phyloP scores from a whole-genome alignment of 1,284 basidiomycete genomes.

The Ganoderma boninense region DNA sequence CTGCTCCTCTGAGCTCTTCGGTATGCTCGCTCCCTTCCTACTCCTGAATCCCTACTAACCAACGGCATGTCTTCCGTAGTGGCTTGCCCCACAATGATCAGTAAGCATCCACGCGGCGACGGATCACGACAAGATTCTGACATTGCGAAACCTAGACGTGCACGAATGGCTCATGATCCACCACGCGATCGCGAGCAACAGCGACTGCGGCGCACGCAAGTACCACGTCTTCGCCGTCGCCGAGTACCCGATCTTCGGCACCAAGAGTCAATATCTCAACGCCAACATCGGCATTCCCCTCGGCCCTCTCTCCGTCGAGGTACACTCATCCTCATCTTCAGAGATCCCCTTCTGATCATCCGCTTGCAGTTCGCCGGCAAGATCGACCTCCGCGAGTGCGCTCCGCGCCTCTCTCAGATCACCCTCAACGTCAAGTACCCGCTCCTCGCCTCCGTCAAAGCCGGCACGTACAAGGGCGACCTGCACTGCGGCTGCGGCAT shows the following conservation, averaged over 20 bases:
- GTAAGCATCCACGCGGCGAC: background rate
- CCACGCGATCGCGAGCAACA: background rate
- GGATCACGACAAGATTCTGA: background rate
- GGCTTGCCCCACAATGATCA: constrained; percentile 2
- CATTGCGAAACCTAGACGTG: background rate
- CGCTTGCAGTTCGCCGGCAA: background rate
- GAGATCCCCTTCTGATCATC: too few relatives aligned
- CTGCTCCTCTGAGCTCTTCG: constrained; percentile 1
- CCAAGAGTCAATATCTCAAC: background rate
- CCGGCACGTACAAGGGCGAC: background rate
- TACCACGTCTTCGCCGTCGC: constrained; percentile 4
- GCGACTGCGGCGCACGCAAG: too few relatives aligned
- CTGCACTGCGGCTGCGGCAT: background rate
- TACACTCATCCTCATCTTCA: too few relatives aligned
- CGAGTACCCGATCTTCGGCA: background rate
- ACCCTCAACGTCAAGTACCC: constrained; percentile 3
- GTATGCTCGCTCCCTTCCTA: background rate
- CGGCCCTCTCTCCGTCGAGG: background rate
- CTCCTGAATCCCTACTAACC: background rate
- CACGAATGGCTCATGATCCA: constrained; percentile 5
- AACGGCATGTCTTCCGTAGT: background rate
- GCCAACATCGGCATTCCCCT: background rate
- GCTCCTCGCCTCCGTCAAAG: constrained; percentile 1
- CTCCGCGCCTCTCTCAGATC: background rate
- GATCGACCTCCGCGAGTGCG: constrained; percentile 3